Conservation (phyloP, 805 yeast genomes). For the Cyberlindnera xylosilytica region DNA sequence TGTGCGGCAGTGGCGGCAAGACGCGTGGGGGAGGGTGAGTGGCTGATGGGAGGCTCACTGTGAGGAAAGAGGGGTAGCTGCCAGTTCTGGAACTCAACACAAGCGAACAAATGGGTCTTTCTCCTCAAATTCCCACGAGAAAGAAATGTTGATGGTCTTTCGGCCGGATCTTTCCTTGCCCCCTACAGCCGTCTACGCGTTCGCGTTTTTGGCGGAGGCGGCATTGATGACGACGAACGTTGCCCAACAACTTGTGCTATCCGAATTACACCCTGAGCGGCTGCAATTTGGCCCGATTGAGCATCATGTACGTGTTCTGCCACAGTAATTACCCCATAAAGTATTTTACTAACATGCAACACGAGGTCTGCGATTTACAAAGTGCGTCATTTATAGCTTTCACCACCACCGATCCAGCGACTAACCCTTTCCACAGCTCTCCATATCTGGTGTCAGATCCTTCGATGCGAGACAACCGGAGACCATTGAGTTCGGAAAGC, state of each 20-base stretch:
- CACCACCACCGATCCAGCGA: not conserved
- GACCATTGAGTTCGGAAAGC: slow-evolving; percentile 84
- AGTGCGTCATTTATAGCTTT: too few relatives aligned
- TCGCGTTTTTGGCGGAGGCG: not conserved
- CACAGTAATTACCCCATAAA: not conserved
- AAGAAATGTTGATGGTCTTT: too few relatives aligned
- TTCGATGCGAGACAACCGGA: slow-evolving; percentile 84
- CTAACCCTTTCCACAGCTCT: slow-evolving; percentile 38
- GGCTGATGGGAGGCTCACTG: too few relatives aligned
- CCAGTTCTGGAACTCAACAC: too few relatives aligned
- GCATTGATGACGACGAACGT: not conserved
- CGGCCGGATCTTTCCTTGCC: not conserved
- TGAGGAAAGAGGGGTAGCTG: too few relatives aligned
- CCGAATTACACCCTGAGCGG: too few relatives aligned
- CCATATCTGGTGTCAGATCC: slow-evolving; percentile 86
- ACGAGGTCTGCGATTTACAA: slow-evolving; percentile 28
- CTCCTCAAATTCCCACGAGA: too few relatives aligned
- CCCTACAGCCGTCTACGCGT: not conserved
- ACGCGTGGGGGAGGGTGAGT: too few relatives aligned
- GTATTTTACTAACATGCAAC: too few relatives aligned
- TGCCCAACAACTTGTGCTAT: too few relatives aligned
- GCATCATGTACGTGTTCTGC: not conserved
- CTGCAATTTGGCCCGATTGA: not conserved
- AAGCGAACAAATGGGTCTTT: too few relatives aligned
- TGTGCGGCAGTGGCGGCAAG: not conserved